Evolutionary conservation across 2,329 filamentous ascomycete genomes (phyloP).

Genomic region (Aureobasidium sp.): DNA sequence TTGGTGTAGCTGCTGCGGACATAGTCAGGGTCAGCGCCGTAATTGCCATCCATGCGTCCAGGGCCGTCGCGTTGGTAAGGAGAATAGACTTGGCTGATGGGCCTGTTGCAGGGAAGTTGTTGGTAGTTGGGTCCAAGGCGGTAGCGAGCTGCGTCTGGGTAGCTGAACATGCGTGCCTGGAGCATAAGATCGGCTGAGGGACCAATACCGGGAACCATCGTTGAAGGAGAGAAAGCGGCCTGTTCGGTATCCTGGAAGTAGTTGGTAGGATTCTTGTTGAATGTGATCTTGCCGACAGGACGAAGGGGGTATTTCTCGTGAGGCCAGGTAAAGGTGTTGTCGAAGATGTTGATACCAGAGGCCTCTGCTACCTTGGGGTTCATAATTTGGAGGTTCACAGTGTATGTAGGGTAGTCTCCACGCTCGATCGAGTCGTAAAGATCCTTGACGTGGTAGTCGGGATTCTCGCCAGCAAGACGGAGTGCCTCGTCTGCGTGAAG

Average conservation of each 20-base stretch:
- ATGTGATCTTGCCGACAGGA: slow-evolving; percentile 43
- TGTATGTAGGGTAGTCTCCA: slow-evolving; percentile 45
- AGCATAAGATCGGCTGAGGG: slow-evolving; percentile 57
- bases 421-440: slow-evolving; percentile 39
- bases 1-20: slow-evolving; percentile 26
- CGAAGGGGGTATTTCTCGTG: slow-evolving; percentile 43
- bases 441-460: slow-evolving; percentile 34
- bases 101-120: slow-evolving; percentile 27
- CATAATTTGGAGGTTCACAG: slow-evolving; percentile 49
- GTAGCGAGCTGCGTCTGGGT: slow-evolving; percentile 49
- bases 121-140: slow-evolving; percentile 45
- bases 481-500: slow-evolving; percentile 34
- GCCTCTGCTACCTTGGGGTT: slow-evolving; percentile 43
- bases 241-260: slow-evolving; percentile 66
- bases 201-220: slow-evolving; percentile 57
- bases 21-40: slow-evolving; percentile 41
- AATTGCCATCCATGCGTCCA: slow-evolving; percentile 35
- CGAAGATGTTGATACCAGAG: slow-evolving; percentile 46
- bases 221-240: slow-evolving; percentile 57
- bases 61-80: slow-evolving; percentile 36
- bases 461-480: slow-evolving; percentile 30
- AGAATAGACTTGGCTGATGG: slow-evolving; percentile 18
- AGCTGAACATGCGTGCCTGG: slow-evolving; percentile 56
- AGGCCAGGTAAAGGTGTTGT: slow-evolving; percentile 51
- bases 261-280: slow-evolving; percentile 52